Conservation (phyloP, 805 yeast species). For the Clavispora phyllophila region DNA sequence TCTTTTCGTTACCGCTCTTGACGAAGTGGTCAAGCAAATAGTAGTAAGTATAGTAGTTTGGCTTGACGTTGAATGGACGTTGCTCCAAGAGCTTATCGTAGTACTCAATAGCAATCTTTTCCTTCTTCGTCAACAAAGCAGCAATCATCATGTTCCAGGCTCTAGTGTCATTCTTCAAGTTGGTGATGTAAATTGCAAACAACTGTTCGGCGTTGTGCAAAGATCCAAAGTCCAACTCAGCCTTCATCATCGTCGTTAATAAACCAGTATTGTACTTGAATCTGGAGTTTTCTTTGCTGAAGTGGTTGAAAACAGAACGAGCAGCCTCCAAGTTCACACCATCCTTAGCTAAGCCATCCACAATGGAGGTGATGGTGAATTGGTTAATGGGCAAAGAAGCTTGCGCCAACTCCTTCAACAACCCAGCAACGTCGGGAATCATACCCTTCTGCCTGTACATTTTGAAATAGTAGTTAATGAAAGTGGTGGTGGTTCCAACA, state of each 20-base stretch:
- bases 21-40: slow-evolving; percentile 39
- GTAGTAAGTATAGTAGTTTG: slow-evolving; percentile 49
- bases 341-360: slow-evolving; percentile 48
- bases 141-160: slow-evolving; percentile 39
- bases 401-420: slow-evolving; percentile 38
- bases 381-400: slow-evolving; percentile 33
- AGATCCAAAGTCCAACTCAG: slow-evolving; percentile 41
- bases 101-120: slow-evolving; percentile 38
- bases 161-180: slow-evolving; percentile 33
- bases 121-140: slow-evolving; percentile 25
- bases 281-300: slow-evolving; percentile 28
- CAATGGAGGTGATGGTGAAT: slow-evolving; percentile 46
- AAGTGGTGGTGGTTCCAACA: slow-evolving; percentile 56
- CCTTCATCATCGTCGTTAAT: slow-evolving; percentile 43
- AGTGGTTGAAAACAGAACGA: slow-evolving; percentile 40
- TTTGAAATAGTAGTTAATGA: slow-evolving; percentile 52
- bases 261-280: slow-evolving; percentile 23
- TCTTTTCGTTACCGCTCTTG: slow-evolving; percentile 24
- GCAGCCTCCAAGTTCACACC: slow-evolving; percentile 49
- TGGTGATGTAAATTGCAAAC: slow-evolving; percentile 29
- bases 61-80: slow-evolving; percentile 20
- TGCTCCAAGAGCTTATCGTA: slow-evolving; percentile 29
- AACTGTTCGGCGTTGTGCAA: slow-evolving; percentile 25
- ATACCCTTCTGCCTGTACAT: slow-evolving; percentile 38
- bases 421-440: slow-evolving; percentile 34